phyloP scores from a whole-genome alignment of 1,284 basidiomycete genomes.

The Sparassis latifolia region DNA sequence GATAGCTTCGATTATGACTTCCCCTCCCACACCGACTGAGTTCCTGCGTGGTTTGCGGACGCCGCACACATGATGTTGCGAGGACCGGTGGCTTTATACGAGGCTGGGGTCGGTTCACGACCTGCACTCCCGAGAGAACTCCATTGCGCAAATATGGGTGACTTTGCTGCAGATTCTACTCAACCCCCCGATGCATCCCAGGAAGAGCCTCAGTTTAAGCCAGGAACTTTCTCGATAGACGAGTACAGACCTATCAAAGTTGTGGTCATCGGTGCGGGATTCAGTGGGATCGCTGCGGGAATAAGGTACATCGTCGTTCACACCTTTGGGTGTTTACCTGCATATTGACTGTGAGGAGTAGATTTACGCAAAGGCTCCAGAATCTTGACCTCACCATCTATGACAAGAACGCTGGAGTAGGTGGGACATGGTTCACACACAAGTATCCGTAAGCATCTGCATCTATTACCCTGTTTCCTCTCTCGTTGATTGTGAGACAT shows the following conservation, averaged over 20 bases:
- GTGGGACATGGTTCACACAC: constrained; percentile 49
- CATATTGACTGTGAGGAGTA: constrained; percentile 14
- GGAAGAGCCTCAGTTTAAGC: neutral
- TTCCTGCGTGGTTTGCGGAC: no score
- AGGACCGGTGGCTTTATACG: no score
- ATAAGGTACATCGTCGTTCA: constrained; percentile 31
- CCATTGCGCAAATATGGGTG: no score
- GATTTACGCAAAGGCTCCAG: constrained; percentile 46
- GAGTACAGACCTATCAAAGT: constrained; percentile 43
- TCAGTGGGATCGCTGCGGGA: constrained; percentile 47
- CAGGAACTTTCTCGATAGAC: constrained; percentile 34
- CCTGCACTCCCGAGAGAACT: no score
- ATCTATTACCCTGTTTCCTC: neutral
- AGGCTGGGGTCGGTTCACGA: no score
- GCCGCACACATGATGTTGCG: no score
- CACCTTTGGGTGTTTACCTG: neutral
- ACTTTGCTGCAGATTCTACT: no score
- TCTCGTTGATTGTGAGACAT: neutral
- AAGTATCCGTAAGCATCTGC: constrained; percentile 23
- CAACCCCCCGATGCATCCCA: neutral
- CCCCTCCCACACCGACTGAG: no score
- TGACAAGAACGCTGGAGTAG: constrained; percentile 50
- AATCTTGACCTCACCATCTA: constrained; percentile 52
- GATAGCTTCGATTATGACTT: no score
- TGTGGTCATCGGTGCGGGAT: constrained; percentile 45